phyloP scores from a whole-genome alignment of 371 early-diverging fungal species.

The Funneliformis caledonium region DNA sequence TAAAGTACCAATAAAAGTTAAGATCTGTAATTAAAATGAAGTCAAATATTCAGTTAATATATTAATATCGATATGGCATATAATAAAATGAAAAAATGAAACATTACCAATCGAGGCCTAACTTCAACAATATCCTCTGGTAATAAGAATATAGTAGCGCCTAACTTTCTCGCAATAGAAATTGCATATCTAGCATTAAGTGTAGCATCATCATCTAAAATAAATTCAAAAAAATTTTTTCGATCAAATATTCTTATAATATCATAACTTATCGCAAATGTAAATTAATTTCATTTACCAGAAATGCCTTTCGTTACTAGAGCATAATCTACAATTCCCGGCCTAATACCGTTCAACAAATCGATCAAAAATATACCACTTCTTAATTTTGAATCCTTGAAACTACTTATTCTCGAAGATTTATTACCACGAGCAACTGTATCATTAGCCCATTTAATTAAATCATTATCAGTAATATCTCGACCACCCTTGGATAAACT shows the following conservation, averaged over 20 bases:
- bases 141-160: slow-evolving; percentile 96
- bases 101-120: slow-evolving; percentile 80
- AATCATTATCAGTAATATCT: slow-evolving; percentile 87
- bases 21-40: slow-evolving; percentile 57
- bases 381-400: slow-evolving; percentile 82
- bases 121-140: slow-evolving; percentile 98
- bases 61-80: not conserved
- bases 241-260: not conserved
- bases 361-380: slow-evolving; percentile 87
- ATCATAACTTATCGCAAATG: not conserved
- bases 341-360: slow-evolving; percentile 89
- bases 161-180: slow-evolving; percentile 95
- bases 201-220: slow-evolving; percentile 81
- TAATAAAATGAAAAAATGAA: not conserved
- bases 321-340: slow-evolving; percentile 88
- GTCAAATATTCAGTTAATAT: not conserved
- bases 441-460: slow-evolving; percentile 94
- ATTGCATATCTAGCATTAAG: slow-evolving; percentile 95
- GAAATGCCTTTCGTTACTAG: slow-evolving; percentile 78
- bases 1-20: slow-evolving; percentile 89
- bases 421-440: slow-evolving; percentile 73
- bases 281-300: slow-evolving; percentile 35
- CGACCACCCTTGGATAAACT: slow-evolving; percentile 79
- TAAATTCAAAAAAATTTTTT: not conserved
- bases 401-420: slow-evolving; percentile 70